Conservation (phyloP, 768 basidiomycete species). For the Tricholoma matsutake region DNA sequence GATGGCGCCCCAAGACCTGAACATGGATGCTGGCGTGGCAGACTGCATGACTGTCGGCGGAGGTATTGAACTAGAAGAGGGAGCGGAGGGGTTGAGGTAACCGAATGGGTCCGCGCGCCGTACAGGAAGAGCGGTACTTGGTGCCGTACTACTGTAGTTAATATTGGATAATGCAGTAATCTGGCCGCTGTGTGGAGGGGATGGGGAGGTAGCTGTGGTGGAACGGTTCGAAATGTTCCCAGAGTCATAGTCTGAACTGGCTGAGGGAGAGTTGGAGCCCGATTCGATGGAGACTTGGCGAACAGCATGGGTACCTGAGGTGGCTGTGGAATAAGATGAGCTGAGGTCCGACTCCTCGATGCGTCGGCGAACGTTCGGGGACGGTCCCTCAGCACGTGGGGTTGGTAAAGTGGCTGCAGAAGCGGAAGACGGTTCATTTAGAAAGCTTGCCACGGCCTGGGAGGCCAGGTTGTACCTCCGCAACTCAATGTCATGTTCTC, state of each 20-base stretch:
- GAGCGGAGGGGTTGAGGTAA: slow-evolving; percentile 42
- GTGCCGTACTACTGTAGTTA: background rate
- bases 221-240: slow-evolving; percentile 15
- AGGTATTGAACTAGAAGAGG: slow-evolving; percentile 22
- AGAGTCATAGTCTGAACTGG: slow-evolving; percentile 15
- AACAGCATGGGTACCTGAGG: background rate
- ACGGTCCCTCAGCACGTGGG: slow-evolving; percentile 22
- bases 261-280: slow-evolving; percentile 16
- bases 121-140: slow-evolving; percentile 8
- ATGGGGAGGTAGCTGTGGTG: slow-evolving; percentile 28
- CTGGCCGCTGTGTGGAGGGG: slow-evolving; percentile 14
- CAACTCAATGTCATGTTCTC: slow-evolving; percentile 51
- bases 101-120: slow-evolving; percentile 54
- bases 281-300: slow-evolving; percentile 16
- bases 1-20: slow-evolving; percentile 34
- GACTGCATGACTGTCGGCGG: slow-evolving; percentile 31
- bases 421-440: slow-evolving; percentile 32
- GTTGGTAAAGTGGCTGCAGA: slow-evolving; percentile 11
- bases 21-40: slow-evolving; percentile 29
- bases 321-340: background rate
- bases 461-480: slow-evolving; percentile 58
- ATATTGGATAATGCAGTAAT: background rate
- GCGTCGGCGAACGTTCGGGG: slow-evolving; percentile 35
- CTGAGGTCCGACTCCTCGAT: slow-evolving; percentile 19
- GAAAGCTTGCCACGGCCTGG: slow-evolving; percentile 47